Evolutionary conservation across 139 green algal species (phyloP).

Genomic region (Coccomyxa sp.): DNA sequence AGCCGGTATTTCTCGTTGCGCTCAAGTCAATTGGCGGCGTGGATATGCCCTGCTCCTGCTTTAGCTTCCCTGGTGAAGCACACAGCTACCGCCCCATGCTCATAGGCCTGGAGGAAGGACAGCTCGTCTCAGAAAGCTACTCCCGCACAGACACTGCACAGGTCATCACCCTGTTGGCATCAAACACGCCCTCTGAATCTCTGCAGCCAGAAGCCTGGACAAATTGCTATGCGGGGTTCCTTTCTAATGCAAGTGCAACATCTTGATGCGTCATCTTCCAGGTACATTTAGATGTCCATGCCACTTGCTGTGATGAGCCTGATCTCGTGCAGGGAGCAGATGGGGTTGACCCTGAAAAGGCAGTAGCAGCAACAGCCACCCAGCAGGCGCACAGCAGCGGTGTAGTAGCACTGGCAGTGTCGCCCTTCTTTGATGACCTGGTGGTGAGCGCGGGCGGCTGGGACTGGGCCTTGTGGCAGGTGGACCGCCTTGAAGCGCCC

Average conservation of each 20-base stretch:
- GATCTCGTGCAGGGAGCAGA: not conserved
- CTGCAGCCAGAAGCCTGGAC: not conserved
- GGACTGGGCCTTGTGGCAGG: conserved; percentile 66
- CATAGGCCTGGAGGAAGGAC: not conserved
- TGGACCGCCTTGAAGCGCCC: conserved; percentile 32
- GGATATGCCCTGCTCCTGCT: conserved; percentile 23
- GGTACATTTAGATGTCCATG: not conserved
- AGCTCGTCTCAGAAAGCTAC: not conserved
- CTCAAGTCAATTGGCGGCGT: conserved; percentile 55
- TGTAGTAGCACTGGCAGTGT: conserved; percentile 55
- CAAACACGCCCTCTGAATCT: not conserved
- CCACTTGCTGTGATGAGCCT: not conserved
- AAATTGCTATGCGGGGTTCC: not conserved
- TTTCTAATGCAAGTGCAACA: not conserved
- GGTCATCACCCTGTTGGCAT: too few relatives aligned
- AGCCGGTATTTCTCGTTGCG: conserved; percentile 57
- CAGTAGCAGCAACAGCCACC: not conserved
- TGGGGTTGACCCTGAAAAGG: not conserved
- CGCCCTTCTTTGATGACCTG: conserved; percentile 79
- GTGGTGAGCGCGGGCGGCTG: conserved; percentile 73
- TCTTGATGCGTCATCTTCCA: not conserved
- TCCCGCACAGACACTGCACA: not conserved
- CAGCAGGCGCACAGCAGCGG: conserved; percentile 48
- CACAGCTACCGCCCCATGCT: not conserved
- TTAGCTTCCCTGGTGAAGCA: conserved; percentile 53